Evolutionary conservation across 2,329 filamentous ascomycete genomes (phyloP).

Genomic region (Colletotrichum sp.): DNA sequence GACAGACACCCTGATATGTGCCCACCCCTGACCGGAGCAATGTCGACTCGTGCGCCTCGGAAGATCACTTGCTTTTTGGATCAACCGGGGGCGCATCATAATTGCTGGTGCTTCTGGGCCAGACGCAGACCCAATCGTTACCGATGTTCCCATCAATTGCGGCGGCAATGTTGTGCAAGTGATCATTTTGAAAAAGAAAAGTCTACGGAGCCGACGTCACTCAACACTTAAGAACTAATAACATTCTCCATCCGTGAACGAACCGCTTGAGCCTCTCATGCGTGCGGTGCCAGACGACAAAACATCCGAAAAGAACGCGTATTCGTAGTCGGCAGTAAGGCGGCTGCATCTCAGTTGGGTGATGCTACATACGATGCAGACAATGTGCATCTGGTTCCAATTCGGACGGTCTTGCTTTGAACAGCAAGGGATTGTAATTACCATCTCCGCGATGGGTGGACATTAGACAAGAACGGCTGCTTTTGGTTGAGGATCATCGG

Average conservation of each 20-base stretch:
- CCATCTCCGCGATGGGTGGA: not conserved
- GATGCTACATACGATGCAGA: not conserved
- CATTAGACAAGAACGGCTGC: not conserved
- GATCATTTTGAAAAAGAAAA: not conserved
- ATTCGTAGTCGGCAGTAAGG: not conserved
- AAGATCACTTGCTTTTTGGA: not conserved
- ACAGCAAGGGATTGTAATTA: not conserved
- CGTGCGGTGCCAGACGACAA: not conserved
- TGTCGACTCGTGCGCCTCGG: not conserved
- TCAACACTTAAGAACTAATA: not conserved
- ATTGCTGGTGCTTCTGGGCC: not conserved
- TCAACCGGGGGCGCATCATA: not conserved
- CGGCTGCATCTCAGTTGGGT: not conserved
- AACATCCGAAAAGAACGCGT: not conserved
- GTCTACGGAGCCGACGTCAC: not conserved
- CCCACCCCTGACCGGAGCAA: not conserved
- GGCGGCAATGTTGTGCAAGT: not conserved
- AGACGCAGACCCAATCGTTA: not conserved
- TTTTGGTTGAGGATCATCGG: not conserved
- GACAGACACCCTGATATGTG: not conserved
- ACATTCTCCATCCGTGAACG: not conserved
- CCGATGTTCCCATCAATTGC: not conserved
- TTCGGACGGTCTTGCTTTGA: not conserved
- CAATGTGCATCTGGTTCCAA: not conserved
- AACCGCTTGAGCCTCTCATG: not conserved